Conservation (phyloP, 495 filamentous ascomycete species). For the Lasiosphaeria ovina region DNA sequence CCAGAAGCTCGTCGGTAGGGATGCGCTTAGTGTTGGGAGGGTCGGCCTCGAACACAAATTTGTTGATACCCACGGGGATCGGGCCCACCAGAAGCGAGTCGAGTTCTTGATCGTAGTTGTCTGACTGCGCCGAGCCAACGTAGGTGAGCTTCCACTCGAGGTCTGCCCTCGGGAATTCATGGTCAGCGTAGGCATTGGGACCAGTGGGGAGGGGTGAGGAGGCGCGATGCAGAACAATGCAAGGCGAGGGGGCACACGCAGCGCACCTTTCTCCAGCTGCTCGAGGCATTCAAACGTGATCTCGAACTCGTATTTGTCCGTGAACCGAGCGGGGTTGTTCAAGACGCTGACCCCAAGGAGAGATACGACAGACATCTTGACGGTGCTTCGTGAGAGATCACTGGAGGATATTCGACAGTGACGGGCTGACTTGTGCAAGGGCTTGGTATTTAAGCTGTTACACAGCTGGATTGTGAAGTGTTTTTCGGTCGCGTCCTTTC, state of each 20-base stretch:
- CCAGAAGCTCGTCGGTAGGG: constrained; percentile 89
- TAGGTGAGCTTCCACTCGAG: constrained; percentile 99
- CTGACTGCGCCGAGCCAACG: constrained; percentile 95
- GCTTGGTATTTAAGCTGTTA: background rate
- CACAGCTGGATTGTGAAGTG: background rate
- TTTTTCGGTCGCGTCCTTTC: background rate
- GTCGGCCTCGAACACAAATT: constrained; percentile 96
- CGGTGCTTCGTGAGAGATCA: constrained; percentile 9
- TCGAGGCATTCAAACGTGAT: constrained; percentile 99
- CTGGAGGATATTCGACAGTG: background rate
- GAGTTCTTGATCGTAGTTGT: constrained; percentile 96
- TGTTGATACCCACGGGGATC: constrained; percentile 95
- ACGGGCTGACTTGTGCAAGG: background rate
- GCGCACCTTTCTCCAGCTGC: constrained; percentile 77
- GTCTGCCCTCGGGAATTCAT: constrained; percentile 52
- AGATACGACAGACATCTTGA: constrained; percentile 92
- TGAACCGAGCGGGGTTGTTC: constrained; percentile 94
- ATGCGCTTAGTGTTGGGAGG: constrained; percentile 85
- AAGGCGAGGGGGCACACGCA: background rate
- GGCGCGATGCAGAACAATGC: background rate
- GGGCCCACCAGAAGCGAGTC: constrained; percentile 95
- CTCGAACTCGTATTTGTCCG: constrained; percentile 87
- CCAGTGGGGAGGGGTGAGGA: background rate
- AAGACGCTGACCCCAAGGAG: constrained; percentile 90
- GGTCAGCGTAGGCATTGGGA: constrained; percentile 2